Evolutionary conservation across 169 alveolate species (phyloP).

Genomic region (Plasmodium adleri): DNA sequence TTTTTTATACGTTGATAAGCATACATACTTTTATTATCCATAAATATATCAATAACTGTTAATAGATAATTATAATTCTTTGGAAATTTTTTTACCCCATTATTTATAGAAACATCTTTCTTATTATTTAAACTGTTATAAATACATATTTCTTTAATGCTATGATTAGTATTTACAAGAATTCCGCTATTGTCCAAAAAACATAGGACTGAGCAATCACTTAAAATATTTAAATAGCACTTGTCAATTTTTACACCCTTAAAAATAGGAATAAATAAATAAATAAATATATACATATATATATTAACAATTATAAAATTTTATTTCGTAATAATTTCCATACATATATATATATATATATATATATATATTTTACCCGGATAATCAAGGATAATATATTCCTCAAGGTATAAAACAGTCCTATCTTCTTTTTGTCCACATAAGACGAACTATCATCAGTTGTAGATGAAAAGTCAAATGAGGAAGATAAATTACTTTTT

Average conservation of each 20-base stretch:
- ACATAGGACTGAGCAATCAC: constrained; percentile 69
- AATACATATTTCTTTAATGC: constrained; percentile 56
- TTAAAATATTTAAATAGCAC: constrained; percentile 40
- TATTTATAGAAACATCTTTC: constrained; percentile 16
- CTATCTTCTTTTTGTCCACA: constrained; percentile 26
- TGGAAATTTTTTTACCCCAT: constrained; percentile 7
- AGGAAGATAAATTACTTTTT: constrained; percentile 13
- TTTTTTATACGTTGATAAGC: constrained; percentile 62
- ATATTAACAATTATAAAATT: neutral
- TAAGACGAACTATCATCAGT: constrained; percentile 55
- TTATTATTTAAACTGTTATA: constrained; percentile 37
- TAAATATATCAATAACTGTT: constrained; percentile 49
- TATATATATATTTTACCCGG: constrained; percentile 14
- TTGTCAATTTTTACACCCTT: constrained; percentile 56
- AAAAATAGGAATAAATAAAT: neutral
- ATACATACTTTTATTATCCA: constrained; percentile 72
- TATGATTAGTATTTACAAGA: constrained; percentile 34
- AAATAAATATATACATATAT: neutral
- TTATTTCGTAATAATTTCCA: too few species aligned
- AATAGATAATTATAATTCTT: constrained; percentile 37
- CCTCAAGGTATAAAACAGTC: constrained; percentile 38
- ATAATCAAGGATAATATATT: constrained; percentile 33
- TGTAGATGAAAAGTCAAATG: constrained; percentile 52
- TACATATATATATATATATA: neutral
- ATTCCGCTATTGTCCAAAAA: constrained; percentile 58